Conservation (phyloP, 805 yeast genomes). For the Yamadazyma sp. region DNA sequence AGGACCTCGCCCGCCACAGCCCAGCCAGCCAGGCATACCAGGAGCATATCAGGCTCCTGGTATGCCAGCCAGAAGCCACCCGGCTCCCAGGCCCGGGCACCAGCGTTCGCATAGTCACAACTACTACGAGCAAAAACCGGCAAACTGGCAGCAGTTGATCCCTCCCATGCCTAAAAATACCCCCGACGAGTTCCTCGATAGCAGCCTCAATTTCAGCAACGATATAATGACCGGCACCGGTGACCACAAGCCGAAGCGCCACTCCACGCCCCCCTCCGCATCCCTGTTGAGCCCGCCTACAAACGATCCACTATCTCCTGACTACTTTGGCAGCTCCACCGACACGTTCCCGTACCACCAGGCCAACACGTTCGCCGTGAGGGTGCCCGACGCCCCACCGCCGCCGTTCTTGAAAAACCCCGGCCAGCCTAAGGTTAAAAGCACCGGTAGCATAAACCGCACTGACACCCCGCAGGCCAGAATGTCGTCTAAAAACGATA, state of each 20-base stretch:
- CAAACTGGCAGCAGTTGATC: constrained; percentile 17
- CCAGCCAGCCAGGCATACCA: too few relatives aligned
- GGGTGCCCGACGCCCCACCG: constrained; percentile 10
- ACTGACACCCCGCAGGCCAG: constrained; percentile 2
- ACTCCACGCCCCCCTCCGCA: constrained; percentile 10
- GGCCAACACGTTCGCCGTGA: constrained; percentile 10
- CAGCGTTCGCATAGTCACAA: constrained; percentile 15
- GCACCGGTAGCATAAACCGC: constrained; percentile 7
- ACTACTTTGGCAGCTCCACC: constrained; percentile 1
- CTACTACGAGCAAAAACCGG: constrained; percentile 1
- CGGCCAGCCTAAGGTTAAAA: constrained; percentile 8
- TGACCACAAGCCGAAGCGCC: constrained; percentile 4
- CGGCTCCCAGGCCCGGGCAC: constrained; percentile 4
- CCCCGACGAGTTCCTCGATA: constrained; percentile 7
- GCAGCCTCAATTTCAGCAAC: constrained; percentile 9
- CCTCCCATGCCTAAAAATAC: constrained; percentile 16
- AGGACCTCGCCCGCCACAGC: too few relatives aligned
- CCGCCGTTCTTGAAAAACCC: constrained; percentile 10
- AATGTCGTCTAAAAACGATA: background rate
- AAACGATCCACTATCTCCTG: constrained; percentile 1
- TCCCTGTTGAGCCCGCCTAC: constrained; percentile 3
- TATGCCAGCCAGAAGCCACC: too few relatives aligned
- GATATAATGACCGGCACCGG: constrained; percentile 6
- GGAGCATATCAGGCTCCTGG: too few relatives aligned
- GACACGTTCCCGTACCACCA: constrained; percentile 7